Evolutionary conservation across 192 early-diverging fungal species (phyloP), one percentile per base, ranked within the genome.

Genomic region (Paraglomus occultum): DNA sequence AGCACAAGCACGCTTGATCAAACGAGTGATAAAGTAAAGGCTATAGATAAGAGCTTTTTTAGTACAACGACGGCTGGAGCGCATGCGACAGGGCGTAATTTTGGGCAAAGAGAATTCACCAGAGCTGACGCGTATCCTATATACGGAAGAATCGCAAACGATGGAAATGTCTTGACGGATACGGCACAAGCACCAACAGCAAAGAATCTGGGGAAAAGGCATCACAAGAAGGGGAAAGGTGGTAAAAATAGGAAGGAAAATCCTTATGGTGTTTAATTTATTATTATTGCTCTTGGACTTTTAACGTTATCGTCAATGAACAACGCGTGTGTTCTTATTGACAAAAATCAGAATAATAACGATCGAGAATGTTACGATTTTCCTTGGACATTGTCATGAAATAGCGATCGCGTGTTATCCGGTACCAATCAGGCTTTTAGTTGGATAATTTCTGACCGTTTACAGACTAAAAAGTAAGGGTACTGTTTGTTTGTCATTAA

Each of bases 141-240:
- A 62, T 87, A 89, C 51, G 74, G 74, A 45, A 46, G 20, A 18
- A 72, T 80, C 39, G 76, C 75, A 42, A 76, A 84, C 68, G 76
- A 85, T 67, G 87, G 77, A 17, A 71, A 70, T 66, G 22, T 73
- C 17, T 73, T 74, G 54, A 64, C 74, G 67, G 63, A 69, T 67
- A 70, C 63, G 46, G 48, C 79, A 60, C 66, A 73, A 72, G 46
- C 46, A 51, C 18, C 73, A 45, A 68, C 61, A 12, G 62, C n/a
- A 4, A 67, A 70, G 42, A 76, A 73, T 65, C 73, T 79, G 3
- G 70, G 72, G 10, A 89, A 88, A 73, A 84, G 85, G 75, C 82
- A 78, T 70, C 82, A 88, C 51, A 87, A 90, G 83, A 93, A 92
- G 82, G 88, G 86, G 46, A 91, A 85, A 78, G 90, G 88, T 81